phyloP scores from a whole-genome alignment of 495 filamentous ascomycete genomes.

The Aspergillus funiculosus region DNA sequence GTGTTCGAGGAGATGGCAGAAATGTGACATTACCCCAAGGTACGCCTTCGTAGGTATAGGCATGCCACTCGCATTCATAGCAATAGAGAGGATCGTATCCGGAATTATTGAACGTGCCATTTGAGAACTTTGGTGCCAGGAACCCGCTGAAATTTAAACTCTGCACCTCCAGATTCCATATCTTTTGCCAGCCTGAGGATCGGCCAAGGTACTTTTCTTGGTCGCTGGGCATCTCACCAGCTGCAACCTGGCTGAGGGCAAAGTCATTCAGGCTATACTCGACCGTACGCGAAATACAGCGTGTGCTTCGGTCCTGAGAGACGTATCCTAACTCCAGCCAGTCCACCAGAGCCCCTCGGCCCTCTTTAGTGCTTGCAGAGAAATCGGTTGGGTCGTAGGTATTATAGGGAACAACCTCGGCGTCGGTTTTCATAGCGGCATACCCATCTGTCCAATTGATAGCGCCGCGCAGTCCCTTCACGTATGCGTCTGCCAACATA shows the following conservation, averaged over 20 bases:
- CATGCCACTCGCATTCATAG: conserved; percentile 58
- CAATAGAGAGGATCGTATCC: conserved; percentile 57
- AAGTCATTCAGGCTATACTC: conserved; percentile 75
- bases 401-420: conserved; percentile 64
- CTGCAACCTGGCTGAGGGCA: conserved; percentile 57
- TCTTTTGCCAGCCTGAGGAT: conserved; percentile 59
- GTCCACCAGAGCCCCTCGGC: conserved; percentile 58
- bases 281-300: conserved; percentile 61
- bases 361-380: conserved; percentile 59
- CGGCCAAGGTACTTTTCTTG: conserved; percentile 52
- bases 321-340: conserved; percentile 65
- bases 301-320: conserved; percentile 62
- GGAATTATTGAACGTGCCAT: conserved; percentile 47
- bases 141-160: conserved; percentile 55
- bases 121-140: conserved; percentile 50
- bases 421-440: conserved; percentile 60
- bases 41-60: conserved; percentile 33
- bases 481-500: conserved; percentile 31
- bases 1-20: not conserved
- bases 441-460: conserved; percentile 51
- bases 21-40: conserved; percentile 28
- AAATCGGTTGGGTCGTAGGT: conserved; percentile 55
- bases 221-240: conserved; percentile 51
- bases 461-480: conserved; percentile 43
- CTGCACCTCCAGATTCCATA: conserved; percentile 52